These are phyloP conservation scores for Phytophthora parvispora DNA, from an alignment of 352 stramenopile species.

Conservation along the genomic window DNA sequence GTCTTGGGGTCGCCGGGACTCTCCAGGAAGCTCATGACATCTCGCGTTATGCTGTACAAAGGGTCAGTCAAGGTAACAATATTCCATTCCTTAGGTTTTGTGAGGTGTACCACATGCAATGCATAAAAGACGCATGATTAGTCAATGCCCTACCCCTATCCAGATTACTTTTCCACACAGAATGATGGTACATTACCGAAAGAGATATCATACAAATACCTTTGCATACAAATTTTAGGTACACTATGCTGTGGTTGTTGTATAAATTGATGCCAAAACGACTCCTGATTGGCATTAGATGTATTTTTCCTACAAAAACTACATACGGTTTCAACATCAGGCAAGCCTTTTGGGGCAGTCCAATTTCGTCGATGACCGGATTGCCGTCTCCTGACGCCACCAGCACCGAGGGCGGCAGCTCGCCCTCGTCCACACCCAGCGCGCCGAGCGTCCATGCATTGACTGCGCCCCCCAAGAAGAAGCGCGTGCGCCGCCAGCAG, in stretches of 20 bases:
- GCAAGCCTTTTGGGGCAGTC: too few species aligned
- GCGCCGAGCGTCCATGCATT: not conserved
- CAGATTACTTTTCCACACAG: too few species aligned
- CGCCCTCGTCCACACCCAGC: constrained; percentile 1
- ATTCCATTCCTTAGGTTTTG: not conserved
- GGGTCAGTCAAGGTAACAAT: not conserved
- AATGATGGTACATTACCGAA: not conserved
- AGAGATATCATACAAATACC: too few species aligned
- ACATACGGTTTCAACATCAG: too few species aligned
- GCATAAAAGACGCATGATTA: not conserved
- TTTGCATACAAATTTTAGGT: too few species aligned
- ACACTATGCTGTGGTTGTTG: too few species aligned
- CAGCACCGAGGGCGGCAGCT: constrained; percentile 16
- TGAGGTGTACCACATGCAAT: not conserved
- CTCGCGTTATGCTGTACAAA: not conserved
- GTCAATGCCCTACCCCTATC: not conserved
- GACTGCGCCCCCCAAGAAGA: constrained; percentile 22
- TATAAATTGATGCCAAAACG: too few species aligned
- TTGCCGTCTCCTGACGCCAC: constrained; percentile 3
- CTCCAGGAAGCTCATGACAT: constrained; percentile 28
- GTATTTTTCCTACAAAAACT: too few species aligned
- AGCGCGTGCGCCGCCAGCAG: constrained; percentile 43
- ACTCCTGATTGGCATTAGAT: too few species aligned
- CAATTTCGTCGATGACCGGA: constrained; percentile 9
- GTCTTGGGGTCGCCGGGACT: constrained; percentile 11